Percentiles rank a stretch among this genome's conserved stretches.
These are phyloP conservation scores for Crithidia acanthocephali DNA, from an alignment of 208 protist species.

Conservation along the genomic window DNA sequence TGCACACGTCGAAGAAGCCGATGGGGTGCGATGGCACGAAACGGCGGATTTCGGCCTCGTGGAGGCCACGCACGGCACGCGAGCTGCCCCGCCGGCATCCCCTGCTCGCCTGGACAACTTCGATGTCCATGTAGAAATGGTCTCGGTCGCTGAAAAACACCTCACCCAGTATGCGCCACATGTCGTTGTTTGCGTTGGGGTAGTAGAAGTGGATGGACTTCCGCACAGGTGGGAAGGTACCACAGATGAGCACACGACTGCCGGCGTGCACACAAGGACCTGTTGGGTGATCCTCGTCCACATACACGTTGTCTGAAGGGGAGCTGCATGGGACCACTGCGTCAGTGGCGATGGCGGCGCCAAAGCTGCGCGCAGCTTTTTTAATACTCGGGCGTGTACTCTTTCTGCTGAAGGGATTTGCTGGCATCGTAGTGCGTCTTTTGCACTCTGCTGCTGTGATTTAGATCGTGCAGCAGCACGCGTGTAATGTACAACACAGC, in stretches of 20 bases:
- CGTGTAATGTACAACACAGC: too few relatives aligned
- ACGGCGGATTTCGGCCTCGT: conserved; percentile 18
- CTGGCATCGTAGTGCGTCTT: too few relatives aligned
- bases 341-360: neutral
- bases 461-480: too few relatives aligned
- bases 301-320: neutral
- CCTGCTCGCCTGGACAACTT: neutral
- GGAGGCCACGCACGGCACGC: conserved; percentile 5
- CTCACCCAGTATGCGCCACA: conserved; percentile 37
- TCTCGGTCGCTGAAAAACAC: conserved; percentile 26
- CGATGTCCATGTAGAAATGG: conserved; percentile 24
- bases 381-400: neutral
- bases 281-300: conserved; percentile 31
- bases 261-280: conserved; percentile 18
- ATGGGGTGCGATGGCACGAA: conserved; percentile 21
- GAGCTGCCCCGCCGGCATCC: neutral
- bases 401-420: neutral
- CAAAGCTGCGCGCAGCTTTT: neutral
- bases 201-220: conserved; percentile 42
- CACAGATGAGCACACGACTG: conserved; percentile 37
- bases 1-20: conserved; percentile 35
- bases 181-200: conserved; percentile 45
- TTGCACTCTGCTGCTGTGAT: too few relatives aligned
- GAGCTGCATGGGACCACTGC: neutral
- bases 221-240: conserved; percentile 33